phyloP scores from a whole-genome alignment of 2,329 filamentous ascomycete genomes.

The Aphanocladium album region DNA sequence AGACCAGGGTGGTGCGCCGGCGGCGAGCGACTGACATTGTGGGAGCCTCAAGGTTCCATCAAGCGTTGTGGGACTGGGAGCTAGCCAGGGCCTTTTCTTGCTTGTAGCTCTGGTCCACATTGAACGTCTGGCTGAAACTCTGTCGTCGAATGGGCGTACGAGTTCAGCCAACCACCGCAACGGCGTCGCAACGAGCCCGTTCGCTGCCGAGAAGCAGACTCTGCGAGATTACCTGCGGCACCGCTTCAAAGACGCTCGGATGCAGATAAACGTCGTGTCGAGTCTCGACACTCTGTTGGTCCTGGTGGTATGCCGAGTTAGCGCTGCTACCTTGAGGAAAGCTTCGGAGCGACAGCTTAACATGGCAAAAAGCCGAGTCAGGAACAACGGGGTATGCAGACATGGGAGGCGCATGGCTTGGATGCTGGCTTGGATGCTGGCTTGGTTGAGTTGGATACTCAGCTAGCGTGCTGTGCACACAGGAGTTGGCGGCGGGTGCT shows the following conservation, averaged over 20 bases:
- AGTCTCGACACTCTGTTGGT: neutral
- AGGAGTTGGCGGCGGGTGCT: neutral
- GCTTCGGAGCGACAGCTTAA: neutral
- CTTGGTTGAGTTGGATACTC: neutral
- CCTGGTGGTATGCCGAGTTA: neutral
- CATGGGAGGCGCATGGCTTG: neutral
- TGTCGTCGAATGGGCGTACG: neutral
- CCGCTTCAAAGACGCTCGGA: neutral
- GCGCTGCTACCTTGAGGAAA: neutral
- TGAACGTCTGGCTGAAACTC: conserved; percentile 6
- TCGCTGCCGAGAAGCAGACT: neutral
- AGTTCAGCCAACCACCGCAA: neutral
- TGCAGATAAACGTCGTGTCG: neutral
- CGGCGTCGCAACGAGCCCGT: neutral
- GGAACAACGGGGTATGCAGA: neutral
- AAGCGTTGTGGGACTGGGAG: neutral
- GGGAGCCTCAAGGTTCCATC: conserved; percentile 11
- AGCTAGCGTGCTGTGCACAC: neutral
- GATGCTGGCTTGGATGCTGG: too few species aligned
- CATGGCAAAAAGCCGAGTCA: neutral
- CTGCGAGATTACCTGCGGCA: neutral
- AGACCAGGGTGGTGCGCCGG: neutral
- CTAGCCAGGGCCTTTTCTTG: neutral
- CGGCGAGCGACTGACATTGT: neutral
- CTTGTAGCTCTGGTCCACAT: neutral